Conservation (phyloP, 768 basidiomycete genomes). For the Amanita muscaria region DNA sequence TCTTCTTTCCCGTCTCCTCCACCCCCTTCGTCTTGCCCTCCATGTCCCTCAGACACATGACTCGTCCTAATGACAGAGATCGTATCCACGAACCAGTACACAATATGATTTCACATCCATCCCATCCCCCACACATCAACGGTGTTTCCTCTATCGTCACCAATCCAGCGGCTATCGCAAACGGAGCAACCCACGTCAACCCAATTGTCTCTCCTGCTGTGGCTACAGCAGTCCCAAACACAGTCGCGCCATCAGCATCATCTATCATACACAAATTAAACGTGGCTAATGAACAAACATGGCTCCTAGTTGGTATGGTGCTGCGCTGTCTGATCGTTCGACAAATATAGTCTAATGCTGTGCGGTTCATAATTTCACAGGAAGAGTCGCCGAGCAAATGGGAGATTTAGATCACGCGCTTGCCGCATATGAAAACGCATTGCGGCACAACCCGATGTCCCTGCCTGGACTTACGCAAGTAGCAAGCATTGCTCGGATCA, state of each 20-base stretch:
- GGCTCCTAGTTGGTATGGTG: slow-evolving; percentile 80
- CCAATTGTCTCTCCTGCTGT: slow-evolving; percentile 42
- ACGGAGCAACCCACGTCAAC: slow-evolving; percentile 32
- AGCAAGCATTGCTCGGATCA: slow-evolving; percentile 93
- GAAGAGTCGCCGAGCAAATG: slow-evolving; percentile 93
- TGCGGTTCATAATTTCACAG: slow-evolving; percentile 35
- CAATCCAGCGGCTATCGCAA: slow-evolving; percentile 34
- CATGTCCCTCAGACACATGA: slow-evolving; percentile 56
- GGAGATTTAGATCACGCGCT: slow-evolving; percentile 88
- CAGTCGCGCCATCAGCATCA: slow-evolving; percentile 23
- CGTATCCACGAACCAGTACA: slow-evolving; percentile 49
- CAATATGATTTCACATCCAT: slow-evolving; percentile 27
- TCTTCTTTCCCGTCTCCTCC: slow-evolving; percentile 21
- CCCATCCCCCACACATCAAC: slow-evolving; percentile 44
- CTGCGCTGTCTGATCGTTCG: slow-evolving; percentile 9
- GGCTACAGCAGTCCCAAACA: slow-evolving; percentile 24
- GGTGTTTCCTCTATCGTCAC: slow-evolving; percentile 37
- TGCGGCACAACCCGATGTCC: slow-evolving; percentile 91
- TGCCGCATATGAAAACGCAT: slow-evolving; percentile 88
- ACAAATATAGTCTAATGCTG: slow-evolving; percentile 11
- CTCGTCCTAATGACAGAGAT: slow-evolving; percentile 53
- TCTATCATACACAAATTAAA: slow-evolving; percentile 68
- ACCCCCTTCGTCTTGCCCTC: slow-evolving; percentile 19
- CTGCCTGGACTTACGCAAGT: slow-evolving; percentile 87
- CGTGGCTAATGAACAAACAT: slow-evolving; percentile 87